Percentiles rank a stretch among this genome's conserved stretches.
Evolutionary conservation across 2,329 filamentous ascomycete species (phyloP).

Genomic region (Tympanopsis confertula): DNA sequence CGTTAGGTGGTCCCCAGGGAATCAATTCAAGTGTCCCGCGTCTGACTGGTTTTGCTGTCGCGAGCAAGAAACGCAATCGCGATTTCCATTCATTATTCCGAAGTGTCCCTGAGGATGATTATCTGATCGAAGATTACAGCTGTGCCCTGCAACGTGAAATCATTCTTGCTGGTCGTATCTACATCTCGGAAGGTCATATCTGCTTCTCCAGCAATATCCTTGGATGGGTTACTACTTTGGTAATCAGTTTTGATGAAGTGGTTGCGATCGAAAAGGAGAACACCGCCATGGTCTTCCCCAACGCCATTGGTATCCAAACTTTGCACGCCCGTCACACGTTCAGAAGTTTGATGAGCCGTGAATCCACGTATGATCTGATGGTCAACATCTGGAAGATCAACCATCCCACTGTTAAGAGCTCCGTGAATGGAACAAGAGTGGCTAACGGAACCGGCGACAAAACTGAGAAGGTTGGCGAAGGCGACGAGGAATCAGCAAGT

Average conservation of each 20-base stretch:
- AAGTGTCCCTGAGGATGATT: conserved; percentile 95
- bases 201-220: conserved; percentile 99
- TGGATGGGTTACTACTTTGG: conserved; percentile 92
- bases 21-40: conserved; percentile 60
- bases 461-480: conserved; percentile 65
- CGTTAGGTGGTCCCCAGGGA: conserved; percentile 54
- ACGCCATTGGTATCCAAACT: conserved; percentile 92
- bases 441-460: conserved; percentile 79
- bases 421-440: conserved; percentile 74
- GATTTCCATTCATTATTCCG: conserved; percentile 92
- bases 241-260: conserved; percentile 97
- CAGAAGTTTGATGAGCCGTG: conserved; percentile 84
- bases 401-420: conserved; percentile 83
- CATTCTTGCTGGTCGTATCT: conserved; percentile 80
- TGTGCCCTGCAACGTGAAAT: conserved; percentile 94
- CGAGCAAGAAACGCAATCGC: conserved; percentile 87
- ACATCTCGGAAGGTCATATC: conserved; percentile 92
- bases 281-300: conserved; percentile 90
- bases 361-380: conserved; percentile 92
- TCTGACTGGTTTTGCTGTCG: conserved; percentile 87
- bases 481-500: conserved; percentile 14
- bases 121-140: conserved; percentile 96
- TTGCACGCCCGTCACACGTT: conserved; percentile 92
- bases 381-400: conserved; percentile 98
- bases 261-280: conserved; percentile 94